Evolutionary conservation across 495 filamentous ascomycete species (phyloP), one percentile per base, ranked within the genome.

Genomic region (Penicillium angulare): DNA sequence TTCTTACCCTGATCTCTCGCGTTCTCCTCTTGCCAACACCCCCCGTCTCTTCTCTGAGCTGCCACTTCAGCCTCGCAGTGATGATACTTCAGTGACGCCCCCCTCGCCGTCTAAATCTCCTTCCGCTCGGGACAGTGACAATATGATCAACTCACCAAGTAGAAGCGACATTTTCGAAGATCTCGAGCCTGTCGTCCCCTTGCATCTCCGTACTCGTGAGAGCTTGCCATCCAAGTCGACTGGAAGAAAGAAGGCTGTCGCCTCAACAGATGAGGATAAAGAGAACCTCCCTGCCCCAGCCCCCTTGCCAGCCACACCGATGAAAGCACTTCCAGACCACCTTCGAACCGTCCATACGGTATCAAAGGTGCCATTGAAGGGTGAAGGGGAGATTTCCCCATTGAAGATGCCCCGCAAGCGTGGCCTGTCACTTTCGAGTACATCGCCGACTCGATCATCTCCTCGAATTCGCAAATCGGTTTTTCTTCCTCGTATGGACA

Each of bases 331-430:
- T 9, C 49, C 50, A 3, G 54, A 66, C 35, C 57, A 60, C 21
- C 56, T 67, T 20, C 71, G 67, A 22, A 77, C 80, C 12, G 76
- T 86, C 48, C 83, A 88, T 59, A 91, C 87, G 0, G 80, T 87
- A 0, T 85, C 83, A 12, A 92, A 90, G 69, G 85, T 91, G 1
- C 86, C 88, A 4, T 68, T 91, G 21, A 88, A 87, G 65, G 74
- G 82, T 0, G 84, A 82, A 35, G 86, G 83, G 13, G 76, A 86
- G 0, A 75, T 80, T 1, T 81, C 79, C 2, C 82, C 85, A 3
- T 59, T 80, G 42, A 80, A 82, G 64, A 50, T 80, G 53, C 55
- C 74, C 56, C 72, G 78, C 56, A 69, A 87, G 73, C 63, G 82
- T 57, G 68, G 86, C 68, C 63, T 60, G 1, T 63, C 80, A 46